Percentiles rank a stretch among this genome's conserved stretches.
Evolutionary conservation across 352 stramenopile species (phyloP).

Genomic region (Paralagenidium karlingii): DNA sequence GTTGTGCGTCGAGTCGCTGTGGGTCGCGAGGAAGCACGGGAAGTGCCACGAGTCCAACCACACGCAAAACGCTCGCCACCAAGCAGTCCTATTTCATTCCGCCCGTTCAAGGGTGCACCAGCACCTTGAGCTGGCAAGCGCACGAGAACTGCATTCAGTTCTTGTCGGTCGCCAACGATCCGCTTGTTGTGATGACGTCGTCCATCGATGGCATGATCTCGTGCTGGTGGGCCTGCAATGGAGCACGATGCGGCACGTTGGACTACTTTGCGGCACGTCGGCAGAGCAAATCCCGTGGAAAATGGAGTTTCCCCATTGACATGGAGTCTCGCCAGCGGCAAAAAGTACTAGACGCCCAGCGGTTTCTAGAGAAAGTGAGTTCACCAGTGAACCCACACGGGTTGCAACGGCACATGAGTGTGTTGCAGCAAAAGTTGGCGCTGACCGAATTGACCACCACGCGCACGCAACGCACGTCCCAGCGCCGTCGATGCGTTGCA

Average conservation of each 20-base stretch:
- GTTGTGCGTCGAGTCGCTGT: neutral
- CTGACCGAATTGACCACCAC: too few species aligned
- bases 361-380: conserved; percentile 29
- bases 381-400: too few species aligned
- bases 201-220: conserved; percentile 41
- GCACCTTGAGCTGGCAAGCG: conserved; percentile 21
- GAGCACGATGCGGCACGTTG: conserved; percentile 26
- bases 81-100: neutral
- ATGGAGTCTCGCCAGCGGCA: conserved; percentile 18
- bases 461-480: too few species aligned
- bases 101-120: neutral
- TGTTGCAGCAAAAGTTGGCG: too few species aligned
- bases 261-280: conserved; percentile 57
- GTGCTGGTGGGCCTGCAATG: conserved; percentile 32
- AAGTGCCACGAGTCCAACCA: conserved; percentile 1
- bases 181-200: conserved; percentile 29
- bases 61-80: neutral
- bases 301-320: conserved; percentile 47
- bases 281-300: conserved; percentile 19
- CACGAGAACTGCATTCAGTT: conserved; percentile 22
- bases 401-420: too few species aligned
- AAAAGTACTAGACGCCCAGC: conserved; percentile 22
- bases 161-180: conserved; percentile 19
- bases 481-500: too few species aligned
- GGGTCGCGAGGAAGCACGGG: neutral